Base-by-base conservation (phyloP, 164 flowering plant species). In the Santalum album region DNA sequence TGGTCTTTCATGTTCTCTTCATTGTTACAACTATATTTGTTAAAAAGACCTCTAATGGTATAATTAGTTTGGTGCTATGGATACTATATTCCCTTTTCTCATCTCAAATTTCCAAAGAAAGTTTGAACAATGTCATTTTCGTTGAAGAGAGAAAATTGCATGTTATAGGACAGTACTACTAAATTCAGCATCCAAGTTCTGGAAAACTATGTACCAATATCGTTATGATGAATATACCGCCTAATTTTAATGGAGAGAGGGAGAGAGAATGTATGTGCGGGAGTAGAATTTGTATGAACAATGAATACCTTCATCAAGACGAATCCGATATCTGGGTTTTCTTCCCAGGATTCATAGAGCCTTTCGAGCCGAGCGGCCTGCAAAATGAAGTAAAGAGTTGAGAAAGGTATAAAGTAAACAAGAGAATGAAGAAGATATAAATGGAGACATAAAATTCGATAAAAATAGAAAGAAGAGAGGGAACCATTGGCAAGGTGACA, bases 331-430 rank as follows among this genome's bases (percentile, higher is more conserved):
- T 78, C 81, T 16, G 81, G 59, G 61, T 87, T 90, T 18, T 87
- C 96, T 66, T 90, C 96, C 97, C 97, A 90, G 23, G 96, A 83
- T 61, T 80, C 87, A 59, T 87, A 87, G 39, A 90, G 67, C 51
- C 78, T 88, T 61, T 72, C 81, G 57, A 88, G 72, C 61, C 91
- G 69, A 53, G 66, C 83, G 7, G 58, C 83, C 98, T 90, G 69
- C 16, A 24, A 14, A n/a, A 25, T 29, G 16, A 0, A 21, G 24
- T 34, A 50, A n/a, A 22, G 14, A 39, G 34, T 32, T 12, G 7
- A 25, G 2, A 27, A 55, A 35, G 26, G 24, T 43, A 4, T 5
- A 42, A 42, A 25, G 29, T 15, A 1, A 38, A 34, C 26, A 18
- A 25, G 19, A 29, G 46, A 10, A 39, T 25, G 12, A n/a, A 21